These are phyloP conservation scores for Suhomyces sp. DNA, from an alignment of 805 yeast genomes.

Conservation along the genomic window DNA sequence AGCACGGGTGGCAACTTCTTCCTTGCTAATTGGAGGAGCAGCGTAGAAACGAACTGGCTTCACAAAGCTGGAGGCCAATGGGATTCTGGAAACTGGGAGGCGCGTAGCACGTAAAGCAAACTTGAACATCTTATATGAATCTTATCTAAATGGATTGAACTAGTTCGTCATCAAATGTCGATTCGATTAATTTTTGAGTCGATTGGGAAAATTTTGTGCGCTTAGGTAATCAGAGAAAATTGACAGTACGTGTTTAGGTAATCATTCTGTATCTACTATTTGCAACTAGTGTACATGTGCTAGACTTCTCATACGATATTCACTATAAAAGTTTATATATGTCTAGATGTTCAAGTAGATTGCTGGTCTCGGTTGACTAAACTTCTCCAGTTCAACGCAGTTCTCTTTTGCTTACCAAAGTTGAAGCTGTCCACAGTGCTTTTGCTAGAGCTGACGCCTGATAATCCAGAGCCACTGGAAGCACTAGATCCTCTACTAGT, in stretches of 20 bases:
- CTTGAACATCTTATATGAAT: slow-evolving; percentile 45
- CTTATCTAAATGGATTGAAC: neutral
- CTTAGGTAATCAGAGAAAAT: slow-evolving; percentile 1
- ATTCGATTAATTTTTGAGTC: neutral
- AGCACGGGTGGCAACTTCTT: slow-evolving; percentile 80
- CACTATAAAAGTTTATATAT: neutral
- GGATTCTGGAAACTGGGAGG: slow-evolving; percentile 32
- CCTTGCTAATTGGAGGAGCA: slow-evolving; percentile 63
- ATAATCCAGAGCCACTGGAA: slow-evolving; percentile 26
- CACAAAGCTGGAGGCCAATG: slow-evolving; percentile 22
- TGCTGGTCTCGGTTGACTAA: slow-evolving; percentile 9
- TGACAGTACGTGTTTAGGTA: neutral
- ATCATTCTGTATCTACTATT: neutral
- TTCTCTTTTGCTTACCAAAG: slow-evolving; percentile 23
- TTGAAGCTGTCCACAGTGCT: slow-evolving; percentile 10
- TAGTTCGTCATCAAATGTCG: slow-evolving; percentile 1
- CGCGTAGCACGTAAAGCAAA: slow-evolving; percentile 46
- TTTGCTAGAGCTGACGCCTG: slow-evolving; percentile 25
- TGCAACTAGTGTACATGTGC: neutral
- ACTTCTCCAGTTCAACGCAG: slow-evolving; percentile 40
- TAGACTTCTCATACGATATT: neutral
- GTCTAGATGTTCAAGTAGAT: neutral
- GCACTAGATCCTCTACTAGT: slow-evolving; percentile 17
- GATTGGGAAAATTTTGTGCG: slow-evolving; percentile 1
- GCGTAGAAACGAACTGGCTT: slow-evolving; percentile 52